Base-by-base conservation (phyloP, 2,329 filamentous ascomycete species). In the Myriosclerotinia scirpicola region DNA sequence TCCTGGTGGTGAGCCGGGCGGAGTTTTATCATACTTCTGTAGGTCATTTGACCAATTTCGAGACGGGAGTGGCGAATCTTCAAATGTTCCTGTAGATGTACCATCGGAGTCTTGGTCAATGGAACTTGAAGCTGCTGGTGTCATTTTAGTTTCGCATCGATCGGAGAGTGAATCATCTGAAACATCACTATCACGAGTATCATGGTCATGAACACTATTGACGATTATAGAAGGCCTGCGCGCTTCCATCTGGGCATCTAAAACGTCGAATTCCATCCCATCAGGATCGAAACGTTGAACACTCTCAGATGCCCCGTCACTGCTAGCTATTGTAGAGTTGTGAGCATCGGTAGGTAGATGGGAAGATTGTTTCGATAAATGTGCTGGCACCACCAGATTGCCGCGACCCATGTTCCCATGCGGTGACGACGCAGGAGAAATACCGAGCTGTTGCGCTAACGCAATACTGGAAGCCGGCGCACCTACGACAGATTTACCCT, bases 21-120 rank as follows among this genome's bases (percentile, higher is more conserved):
- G 70, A 22, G 68, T 76, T 26, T 67, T 58, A 54, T 75, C 69
- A 44, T 68, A 67, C 9, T 69, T 69, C 12, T 62, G 67, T 20
- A 53, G 34, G 30, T 64, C 66, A 15, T 69, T 67, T 36, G 61
- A 52, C 58, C 69, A 67, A 53, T 72, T 61, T 26, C 71, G 69
- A 55, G 71, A 69, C 30, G 66, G 66, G n/a, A 69, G 69, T 26
- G 74, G 73, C 11, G 71, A 74, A 52, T 68, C 67, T 44, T 73
- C 69, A 68, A 60, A 34, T 65, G 34, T 12, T 67, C 62, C 15
- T 44, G 50, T 60, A 22, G 52, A 44, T 38, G 44, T 55, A 36
- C 50, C 59, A 40, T 65, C 61, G 55, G 62, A 63, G n/a, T 69
- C 53, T 48, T 69, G 67, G 17, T 69, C 60, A 5, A 69, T 36